A percentile compares a stretch with the other conserved stretches of the same genome.
phyloP scores from a whole-genome alignment of 257 asterid genomes.

The Nicotiana tabacum region DNA sequence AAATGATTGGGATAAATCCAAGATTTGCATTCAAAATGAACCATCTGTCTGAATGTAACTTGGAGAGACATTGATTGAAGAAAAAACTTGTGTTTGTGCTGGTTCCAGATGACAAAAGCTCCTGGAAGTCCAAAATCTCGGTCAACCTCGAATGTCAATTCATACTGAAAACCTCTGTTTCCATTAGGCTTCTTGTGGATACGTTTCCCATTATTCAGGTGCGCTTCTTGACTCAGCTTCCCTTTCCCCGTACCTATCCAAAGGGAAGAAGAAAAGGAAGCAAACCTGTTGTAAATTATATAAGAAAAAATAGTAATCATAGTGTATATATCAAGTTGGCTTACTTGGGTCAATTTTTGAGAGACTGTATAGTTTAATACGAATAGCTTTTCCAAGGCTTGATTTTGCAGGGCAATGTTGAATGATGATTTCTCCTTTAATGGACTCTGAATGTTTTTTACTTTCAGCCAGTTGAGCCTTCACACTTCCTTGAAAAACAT shows the following conservation, averaged over 20 bases:
- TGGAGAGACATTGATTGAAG: constrained; percentile 28
- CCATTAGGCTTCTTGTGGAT: constrained; percentile 12
- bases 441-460: not conserved
- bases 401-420: constrained; percentile 25
- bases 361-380: constrained; percentile 33
- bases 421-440: constrained; percentile 32
- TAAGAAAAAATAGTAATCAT: not conserved
- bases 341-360: constrained; percentile 27
- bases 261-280: not conserved
- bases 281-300: not conserved
- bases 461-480: not conserved
- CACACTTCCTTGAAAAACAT: constrained; percentile 21
- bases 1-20: constrained; percentile 39
- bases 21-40: constrained; percentile 41
- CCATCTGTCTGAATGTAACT: constrained; percentile 12
- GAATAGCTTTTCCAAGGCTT: constrained; percentile 25
- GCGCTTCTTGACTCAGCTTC: constrained; percentile 18
- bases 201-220: constrained; percentile 22
- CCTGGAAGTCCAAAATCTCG: constrained; percentile 32
- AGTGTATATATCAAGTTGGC: not conserved
- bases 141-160: constrained; percentile 20
- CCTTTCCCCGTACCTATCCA: constrained; percentile 28
- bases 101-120: constrained; percentile 33
- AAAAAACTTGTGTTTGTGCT: constrained; percentile 27
- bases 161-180: constrained; percentile 14